Evolutionary conservation across 805 yeast species (phyloP), one percentile per base, ranked within the genome.

Genomic region (Starmerella apicola): DNA sequence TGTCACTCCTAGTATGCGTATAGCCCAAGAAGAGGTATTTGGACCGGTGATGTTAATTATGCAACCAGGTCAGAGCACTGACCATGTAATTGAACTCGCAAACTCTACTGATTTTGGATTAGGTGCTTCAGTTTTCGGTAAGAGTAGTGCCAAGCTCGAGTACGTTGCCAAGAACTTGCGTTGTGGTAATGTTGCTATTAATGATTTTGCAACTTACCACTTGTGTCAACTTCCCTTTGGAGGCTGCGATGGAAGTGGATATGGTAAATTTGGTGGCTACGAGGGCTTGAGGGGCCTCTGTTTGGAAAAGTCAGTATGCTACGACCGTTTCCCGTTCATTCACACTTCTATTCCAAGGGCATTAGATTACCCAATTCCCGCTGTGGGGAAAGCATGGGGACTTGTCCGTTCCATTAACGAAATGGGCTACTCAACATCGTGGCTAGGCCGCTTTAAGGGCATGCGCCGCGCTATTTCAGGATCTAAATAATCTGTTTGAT

Each of bases 141-240:
- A 66, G 16, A 66, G 71, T 51, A 71, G 72, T 56, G 51, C 58
- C 5, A 71, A 69, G 38, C 71, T 85, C 43, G 72, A 76, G 52
- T 61, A 64, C 36, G 74, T 84, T 23, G 81, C 86, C 10, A 67
- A 75, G 50, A 58, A 62, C 7, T 60, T 91, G 50, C 69, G 75
- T 27, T 71, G 86, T 32, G 99, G 98, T 19, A 91, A 86, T 55
- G 94, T 91, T 34, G 95, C 98, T 7, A 82, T 91, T 46, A 91
- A 91, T 59, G 99, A 91, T 64, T 91, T 91, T 66, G 99, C 97
- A 6, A 88, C 97, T 0, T 91, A 76, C 56, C 84, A 86, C 55
- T 83, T 91, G 26, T 86, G 95, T 50, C 98, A 91, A 62, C 67
- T 91, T 51, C 99, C 99, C 24, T 91, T 91, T 62, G 99, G 99